Base-by-base conservation (phyloP, 305 asterid species). In the Ajuga reptans region DNA sequence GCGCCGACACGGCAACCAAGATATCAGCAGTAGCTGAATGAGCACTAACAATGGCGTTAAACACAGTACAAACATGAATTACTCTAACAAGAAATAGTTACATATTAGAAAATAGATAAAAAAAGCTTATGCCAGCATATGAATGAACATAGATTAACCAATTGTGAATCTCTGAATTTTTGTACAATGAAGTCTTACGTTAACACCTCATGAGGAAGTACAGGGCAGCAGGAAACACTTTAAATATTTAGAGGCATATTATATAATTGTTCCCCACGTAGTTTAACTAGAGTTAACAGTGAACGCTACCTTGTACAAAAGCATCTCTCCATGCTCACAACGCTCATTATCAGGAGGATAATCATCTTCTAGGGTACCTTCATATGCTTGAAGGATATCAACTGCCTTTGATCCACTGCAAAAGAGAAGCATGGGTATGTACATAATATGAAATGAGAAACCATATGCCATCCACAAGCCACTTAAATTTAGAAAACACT, bases 351-450 rank as follows among this genome's bases (percentile, higher is more conserved):
- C 96, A 71, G 99, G 97, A 71, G 98, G 99, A 79, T 91, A 85
- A 70, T 91, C 99, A 74, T 94, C 96, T 74, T 91, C 99, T 24
- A 91, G 90, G 75, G 99, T 93, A 79, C 99, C 99, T 85, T 93
- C 99, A 83, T 87, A 93, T 12, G 99, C 99, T 80, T 93, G 95
- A 72, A 94, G 96, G 79, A 91, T 87, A 78, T 91, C 99, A 71
- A 89, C 87, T 24, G 99, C 96, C 83, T 94, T 94, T 57, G 87
- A 81, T 78, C 82, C 97, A 86, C 99, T 94, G 71, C n/a, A 50
- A 42, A 72, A 55, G 68, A 42, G 77, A 69, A 9, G 1, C 37
- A 78, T 56, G 52, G 43, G 52, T 27, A 52, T 71, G 65, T 54
- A 46, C 64, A 77, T 29, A 73, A 59, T 69, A 72, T 50, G 70